Evolutionary conservation across 2,329 filamentous ascomycete genomes (phyloP), one percentile per base, ranked within the genome.

Genomic region (Ascosphaera apis): DNA sequence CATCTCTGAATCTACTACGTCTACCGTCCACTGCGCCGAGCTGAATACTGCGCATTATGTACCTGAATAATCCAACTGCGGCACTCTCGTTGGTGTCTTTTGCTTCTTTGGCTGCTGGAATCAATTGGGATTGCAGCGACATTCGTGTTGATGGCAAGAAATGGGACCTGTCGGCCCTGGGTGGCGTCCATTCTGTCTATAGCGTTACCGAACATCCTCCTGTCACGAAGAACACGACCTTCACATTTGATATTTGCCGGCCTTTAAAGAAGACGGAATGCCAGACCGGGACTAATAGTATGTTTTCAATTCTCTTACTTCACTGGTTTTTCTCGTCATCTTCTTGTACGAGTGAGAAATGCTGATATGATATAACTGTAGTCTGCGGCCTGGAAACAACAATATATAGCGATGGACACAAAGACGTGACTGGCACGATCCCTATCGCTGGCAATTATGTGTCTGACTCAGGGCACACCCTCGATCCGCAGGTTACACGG

Each of bases 211-310:
- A 41, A 6, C 43, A 46, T 33, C 45, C 46, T 15, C 48, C 44
- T 8, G 43, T 40, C 6, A 44, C 68, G 18, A 63, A 61, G 40
- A 88, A 88, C 53, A 81, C 72, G 17, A 86, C 80, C 31, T 91
- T 82, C 53, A 84, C 79, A 1, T 51, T 91, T 39, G 77, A 91
- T 47, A 63, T 91, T 34, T 91, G 82, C 57, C 56, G 62, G 36
- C 62, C 69, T 4, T 57, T 92, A 43, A 67, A 69, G 52, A 67
- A 68, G 50, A 36, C 37, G 2, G 30, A 39, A 36, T 44, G 42
- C 36, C 35, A 38, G 21, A 37, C 36, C 7, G 42, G 42, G 28
- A 40, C 40, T 33, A 38, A 31, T 33, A 39, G 41, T 44, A 12
- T 27, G 38, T 34, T 37, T 37, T 21, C 30, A 18, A 16, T 13